A percentile compares a stretch with the other conserved stretches of the same genome.
phyloP scores from a whole-genome alignment of 352 stramenopile species.

The Globisporangium uncinulatum region DNA sequence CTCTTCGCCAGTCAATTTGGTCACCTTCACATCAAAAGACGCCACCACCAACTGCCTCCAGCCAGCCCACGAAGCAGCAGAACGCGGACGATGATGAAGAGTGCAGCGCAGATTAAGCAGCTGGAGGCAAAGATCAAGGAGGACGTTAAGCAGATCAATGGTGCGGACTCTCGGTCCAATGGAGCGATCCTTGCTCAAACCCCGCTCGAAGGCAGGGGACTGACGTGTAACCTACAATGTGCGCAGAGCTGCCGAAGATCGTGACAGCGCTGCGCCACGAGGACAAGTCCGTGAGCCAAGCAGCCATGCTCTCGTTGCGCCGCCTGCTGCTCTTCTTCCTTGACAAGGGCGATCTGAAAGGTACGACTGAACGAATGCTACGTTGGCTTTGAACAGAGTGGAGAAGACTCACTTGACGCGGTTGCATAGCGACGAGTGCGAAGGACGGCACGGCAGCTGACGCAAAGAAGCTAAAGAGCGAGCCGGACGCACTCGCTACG shows the following conservation, averaged over 20 bases:
- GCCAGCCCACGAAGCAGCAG: not conserved
- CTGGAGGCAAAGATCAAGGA: conserved; percentile 84
- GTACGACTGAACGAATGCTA: not conserved
- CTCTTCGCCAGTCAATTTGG: conserved; percentile 2
- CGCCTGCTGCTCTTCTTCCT: conserved; percentile 78
- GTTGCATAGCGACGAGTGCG: conserved; percentile 2
- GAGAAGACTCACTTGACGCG: not conserved
- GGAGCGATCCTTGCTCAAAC: no score
- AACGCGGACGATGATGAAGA: conserved; percentile 32
- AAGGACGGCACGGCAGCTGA: conserved; percentile 12
- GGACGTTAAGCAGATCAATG: conserved; percentile 82
- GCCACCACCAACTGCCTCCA: not conserved
- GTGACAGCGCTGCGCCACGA: conserved; percentile 61
- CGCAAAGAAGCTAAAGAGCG: conserved; percentile 36
- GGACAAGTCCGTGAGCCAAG: conserved; percentile 67
- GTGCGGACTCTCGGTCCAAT: conserved; percentile 13
- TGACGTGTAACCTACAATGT: not conserved
- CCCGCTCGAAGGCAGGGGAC: no score
- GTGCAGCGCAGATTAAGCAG: conserved; percentile 73
- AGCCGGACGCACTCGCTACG: conserved; percentile 52
- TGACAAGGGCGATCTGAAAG: conserved; percentile 73
- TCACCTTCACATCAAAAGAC: not conserved
- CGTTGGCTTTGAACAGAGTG: not conserved
- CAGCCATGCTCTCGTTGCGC: conserved; percentile 76
- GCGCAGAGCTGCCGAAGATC: conserved; percentile 63